phyloP scores from a whole-genome alignment of 768 basidiomycete species.

The Lyophyllum semitale region DNA sequence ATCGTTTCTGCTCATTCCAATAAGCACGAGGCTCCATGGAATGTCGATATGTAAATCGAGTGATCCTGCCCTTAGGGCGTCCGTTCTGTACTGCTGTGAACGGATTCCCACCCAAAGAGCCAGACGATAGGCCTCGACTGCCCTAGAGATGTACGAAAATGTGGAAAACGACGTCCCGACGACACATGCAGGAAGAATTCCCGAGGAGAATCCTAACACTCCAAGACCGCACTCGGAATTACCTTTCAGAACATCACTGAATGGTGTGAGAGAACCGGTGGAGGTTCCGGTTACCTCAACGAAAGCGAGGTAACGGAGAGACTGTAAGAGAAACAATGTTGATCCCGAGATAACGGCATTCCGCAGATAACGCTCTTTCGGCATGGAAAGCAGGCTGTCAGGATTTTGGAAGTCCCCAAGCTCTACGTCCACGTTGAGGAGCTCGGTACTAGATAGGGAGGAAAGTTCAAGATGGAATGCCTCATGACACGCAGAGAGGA shows the following conservation, averaged over 20 bases:
- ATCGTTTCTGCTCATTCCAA: slow-evolving; percentile 29
- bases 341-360: slow-evolving; percentile 54
- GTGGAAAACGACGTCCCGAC: slow-evolving; percentile 43
- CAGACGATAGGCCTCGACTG: slow-evolving; percentile 50
- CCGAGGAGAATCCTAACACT: slow-evolving; percentile 58
- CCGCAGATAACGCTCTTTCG: slow-evolving; percentile 32
- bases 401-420: slow-evolving; percentile 44
- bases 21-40: slow-evolving; percentile 25
- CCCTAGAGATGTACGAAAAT: slow-evolving; percentile 41
- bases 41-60: slow-evolving; percentile 26
- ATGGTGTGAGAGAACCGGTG: slow-evolving; percentile 22
- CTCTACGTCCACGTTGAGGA: slow-evolving; percentile 38
- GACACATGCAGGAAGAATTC: slow-evolving; percentile 54
- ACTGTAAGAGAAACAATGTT: slow-evolving; percentile 51
- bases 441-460: slow-evolving; percentile 39
- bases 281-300: slow-evolving; percentile 18
- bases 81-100: slow-evolving; percentile 31
- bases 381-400: slow-evolving; percentile 38
- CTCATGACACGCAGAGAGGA: slow-evolving; percentile 53
- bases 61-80: slow-evolving; percentile 18
- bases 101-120: slow-evolving; percentile 56
- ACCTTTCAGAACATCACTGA: slow-evolving; percentile 30
- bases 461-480: slow-evolving; percentile 51
- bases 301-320: slow-evolving; percentile 52
- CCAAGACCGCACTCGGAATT: slow-evolving; percentile 38